Percentiles rank a stretch among this genome's conserved stretches.
Conservation (phyloP, 352 stramenopile species). For the Aphanomyces invadans region DNA sequence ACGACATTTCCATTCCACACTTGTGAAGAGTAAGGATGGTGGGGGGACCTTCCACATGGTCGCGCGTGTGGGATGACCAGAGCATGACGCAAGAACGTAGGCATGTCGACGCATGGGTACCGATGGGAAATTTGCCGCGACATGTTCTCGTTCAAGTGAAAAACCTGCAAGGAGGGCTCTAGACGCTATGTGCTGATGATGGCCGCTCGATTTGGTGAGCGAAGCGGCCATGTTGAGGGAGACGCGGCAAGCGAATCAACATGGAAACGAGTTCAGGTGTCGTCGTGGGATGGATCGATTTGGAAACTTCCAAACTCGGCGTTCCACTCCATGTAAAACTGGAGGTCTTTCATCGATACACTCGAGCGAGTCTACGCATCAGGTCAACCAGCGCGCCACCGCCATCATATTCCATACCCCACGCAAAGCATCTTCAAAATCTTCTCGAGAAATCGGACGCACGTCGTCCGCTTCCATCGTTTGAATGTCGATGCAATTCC, state of each 20-base stretch:
- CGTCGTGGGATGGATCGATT: slow-evolving; percentile 37
- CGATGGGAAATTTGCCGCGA: too few relatives aligned
- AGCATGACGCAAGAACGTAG: too few relatives aligned
- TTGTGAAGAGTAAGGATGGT: too few relatives aligned
- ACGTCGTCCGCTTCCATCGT: slow-evolving; percentile 87
- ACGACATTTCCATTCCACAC: too few relatives aligned
- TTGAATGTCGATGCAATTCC: slow-evolving; percentile 65
- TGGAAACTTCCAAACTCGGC: slow-evolving; percentile 88
- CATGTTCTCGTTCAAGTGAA: too few relatives aligned
- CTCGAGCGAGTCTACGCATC: slow-evolving; percentile 84
- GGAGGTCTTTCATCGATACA: slow-evolving; percentile 91
- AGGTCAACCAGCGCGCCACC: neutral
- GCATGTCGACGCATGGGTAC: too few relatives aligned
- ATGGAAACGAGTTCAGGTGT: neutral
- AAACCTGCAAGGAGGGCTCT: too few relatives aligned
- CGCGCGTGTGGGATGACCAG: too few relatives aligned
- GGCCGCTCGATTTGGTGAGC: too few relatives aligned
- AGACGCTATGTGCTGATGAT: too few relatives aligned
- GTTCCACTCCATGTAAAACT: slow-evolving; percentile 91
- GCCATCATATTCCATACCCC: slow-evolving; percentile 35
- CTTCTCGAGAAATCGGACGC: slow-evolving; percentile 89
- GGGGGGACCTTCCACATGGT: too few relatives aligned
- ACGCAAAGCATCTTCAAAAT: slow-evolving; percentile 92
- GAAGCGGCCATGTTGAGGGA: too few relatives aligned
- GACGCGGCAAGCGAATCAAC: neutral